phyloP scores from a whole-genome alignment of 1,139 yeast species.

The Groenewaldozyma auringiensis region DNA sequence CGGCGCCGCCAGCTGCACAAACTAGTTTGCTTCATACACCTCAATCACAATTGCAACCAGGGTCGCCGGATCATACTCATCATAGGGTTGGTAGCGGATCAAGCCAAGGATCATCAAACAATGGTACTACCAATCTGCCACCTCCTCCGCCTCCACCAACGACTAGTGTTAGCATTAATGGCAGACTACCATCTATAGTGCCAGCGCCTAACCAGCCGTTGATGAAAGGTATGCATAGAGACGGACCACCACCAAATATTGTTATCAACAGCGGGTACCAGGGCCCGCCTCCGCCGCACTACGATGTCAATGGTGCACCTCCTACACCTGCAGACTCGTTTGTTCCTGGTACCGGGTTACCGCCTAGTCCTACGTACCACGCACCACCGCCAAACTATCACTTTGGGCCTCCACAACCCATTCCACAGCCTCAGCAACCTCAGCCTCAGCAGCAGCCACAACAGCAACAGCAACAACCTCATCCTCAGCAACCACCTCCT shows the following conservation, averaged over 20 bases:
- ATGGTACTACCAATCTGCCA: background rate
- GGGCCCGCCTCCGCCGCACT: too few species aligned
- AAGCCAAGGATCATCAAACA: background rate
- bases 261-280: background rate
- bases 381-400: background rate
- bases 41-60: background rate
- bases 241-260: background rate
- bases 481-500: background rate
- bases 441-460: conserved; percentile 7
- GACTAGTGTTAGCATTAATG: background rate
- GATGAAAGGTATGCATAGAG: background rate
- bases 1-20: background rate
- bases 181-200: conserved; percentile 3
- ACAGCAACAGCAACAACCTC: conserved; percentile 5
- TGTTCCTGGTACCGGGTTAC: background rate
- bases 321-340: conserved; percentile 1
- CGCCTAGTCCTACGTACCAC: conserved; percentile 4
- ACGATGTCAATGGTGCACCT: background rate
- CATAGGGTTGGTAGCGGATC: background rate
- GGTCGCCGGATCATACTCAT: background rate
- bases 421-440: conserved; percentile 5
- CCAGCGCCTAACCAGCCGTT: background rate
- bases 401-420: background rate
- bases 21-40: too few species aligned
- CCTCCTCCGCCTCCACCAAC: conserved; percentile 1